These are phyloP conservation scores for Bipolaris cookei DNA, from an alignment of 2,329 filamentous ascomycete genomes.

Conservation along the genomic window DNA sequence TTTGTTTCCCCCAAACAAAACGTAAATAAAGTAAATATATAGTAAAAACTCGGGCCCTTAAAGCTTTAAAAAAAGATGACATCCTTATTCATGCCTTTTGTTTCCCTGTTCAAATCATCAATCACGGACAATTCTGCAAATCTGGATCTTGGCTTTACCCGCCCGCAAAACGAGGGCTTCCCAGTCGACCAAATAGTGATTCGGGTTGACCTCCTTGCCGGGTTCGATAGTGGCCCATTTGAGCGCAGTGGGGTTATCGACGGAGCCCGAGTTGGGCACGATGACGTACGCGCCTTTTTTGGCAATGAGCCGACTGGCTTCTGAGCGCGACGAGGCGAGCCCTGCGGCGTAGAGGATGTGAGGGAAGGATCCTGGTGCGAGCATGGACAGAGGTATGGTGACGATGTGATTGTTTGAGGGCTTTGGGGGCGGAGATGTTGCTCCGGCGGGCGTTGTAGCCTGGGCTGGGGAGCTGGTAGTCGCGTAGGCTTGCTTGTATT, in stretches of 20 bases:
- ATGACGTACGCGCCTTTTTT: slow-evolving; percentile 65
- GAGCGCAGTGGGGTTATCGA: slow-evolving; percentile 53
- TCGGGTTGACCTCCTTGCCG: slow-evolving; percentile 64
- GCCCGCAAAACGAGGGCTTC: slow-evolving; percentile 61
- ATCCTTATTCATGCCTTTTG: neutral
- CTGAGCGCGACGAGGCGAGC: slow-evolving; percentile 62
- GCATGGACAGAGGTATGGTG: slow-evolving; percentile 64
- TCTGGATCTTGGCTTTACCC: slow-evolving; percentile 67
- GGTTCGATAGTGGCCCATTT: slow-evolving; percentile 68
- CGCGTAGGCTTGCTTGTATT: slow-evolving; percentile 39
- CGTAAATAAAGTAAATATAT: neutral
- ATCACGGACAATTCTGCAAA: slow-evolving; percentile 63
- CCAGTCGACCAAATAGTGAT: slow-evolving; percentile 65
- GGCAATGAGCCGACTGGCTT: slow-evolving; percentile 64
- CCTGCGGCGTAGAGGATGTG: slow-evolving; percentile 67
- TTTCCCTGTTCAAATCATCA: slow-evolving; percentile 32
- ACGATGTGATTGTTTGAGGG: slow-evolving; percentile 58
- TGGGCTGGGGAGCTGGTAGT: slow-evolving; percentile 21
- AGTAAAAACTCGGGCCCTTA: too few species aligned
- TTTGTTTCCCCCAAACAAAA: neutral
- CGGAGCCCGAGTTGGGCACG: slow-evolving; percentile 54
- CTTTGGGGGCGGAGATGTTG: slow-evolving; percentile 1
- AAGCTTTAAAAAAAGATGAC: too few species aligned
- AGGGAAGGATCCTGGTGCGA: slow-evolving; percentile 62
- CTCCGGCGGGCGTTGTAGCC: slow-evolving; percentile 18